Percentiles rank a stretch among this genome's conserved stretches.
Conservation (phyloP, 306 rosid species). For the Begonia masoniana region DNA sequence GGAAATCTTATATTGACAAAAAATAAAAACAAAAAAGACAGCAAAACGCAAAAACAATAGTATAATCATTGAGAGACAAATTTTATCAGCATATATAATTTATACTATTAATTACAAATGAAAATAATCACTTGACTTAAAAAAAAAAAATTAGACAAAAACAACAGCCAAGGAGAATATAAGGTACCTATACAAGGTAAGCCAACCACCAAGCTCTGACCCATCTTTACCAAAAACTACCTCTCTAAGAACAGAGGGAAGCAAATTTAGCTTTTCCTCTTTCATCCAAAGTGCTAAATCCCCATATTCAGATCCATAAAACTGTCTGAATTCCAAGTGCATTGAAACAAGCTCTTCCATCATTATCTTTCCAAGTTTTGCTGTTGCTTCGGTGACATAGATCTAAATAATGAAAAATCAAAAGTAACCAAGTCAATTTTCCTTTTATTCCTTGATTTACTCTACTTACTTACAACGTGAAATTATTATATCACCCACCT, state of each 20-base stretch:
- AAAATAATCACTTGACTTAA: too few relatives aligned
- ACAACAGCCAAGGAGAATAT: neutral
- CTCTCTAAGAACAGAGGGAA: conserved; percentile 45
- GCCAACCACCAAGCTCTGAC: conserved; percentile 56
- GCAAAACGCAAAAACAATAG: too few relatives aligned
- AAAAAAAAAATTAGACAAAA: too few relatives aligned
- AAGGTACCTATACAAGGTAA: conserved; percentile 65
- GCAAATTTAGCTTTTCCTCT: conserved; percentile 46
- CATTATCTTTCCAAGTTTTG: conserved; percentile 70
- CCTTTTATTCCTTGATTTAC: neutral
- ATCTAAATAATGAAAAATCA: conserved; percentile 32
- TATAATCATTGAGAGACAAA: too few relatives aligned
- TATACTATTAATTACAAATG: too few relatives aligned
- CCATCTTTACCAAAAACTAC: conserved; percentile 58
- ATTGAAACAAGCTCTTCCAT: conserved; percentile 79
- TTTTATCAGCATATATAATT: too few relatives aligned
- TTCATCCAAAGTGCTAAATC: conserved; percentile 53
- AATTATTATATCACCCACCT: conserved; percentile 24
- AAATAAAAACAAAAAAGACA: too few relatives aligned
- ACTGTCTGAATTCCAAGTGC: conserved; percentile 68
- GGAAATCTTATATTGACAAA: too few relatives aligned
- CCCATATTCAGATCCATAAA: conserved; percentile 50
- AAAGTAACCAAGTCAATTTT: neutral
- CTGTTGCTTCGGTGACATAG: conserved; percentile 63
- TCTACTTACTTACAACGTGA: neutral